Evolutionary conservation across 352 stramenopile genomes (phyloP), one percentile per base, ranked within the genome.

Genomic region (Aphanomyces stellatus): DNA sequence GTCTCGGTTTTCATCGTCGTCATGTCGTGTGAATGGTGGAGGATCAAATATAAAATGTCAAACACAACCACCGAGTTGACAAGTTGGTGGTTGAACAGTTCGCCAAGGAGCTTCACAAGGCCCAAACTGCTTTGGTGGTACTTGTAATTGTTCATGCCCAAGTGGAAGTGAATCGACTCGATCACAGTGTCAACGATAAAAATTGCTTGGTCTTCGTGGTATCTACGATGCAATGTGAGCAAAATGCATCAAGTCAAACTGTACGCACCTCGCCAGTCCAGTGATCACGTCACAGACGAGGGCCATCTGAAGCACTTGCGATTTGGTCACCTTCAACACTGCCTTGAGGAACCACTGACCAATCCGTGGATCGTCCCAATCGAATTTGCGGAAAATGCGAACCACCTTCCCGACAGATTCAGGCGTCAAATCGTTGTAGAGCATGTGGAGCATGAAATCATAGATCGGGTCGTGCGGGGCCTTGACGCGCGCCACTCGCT

Each of bases 1-100:
- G 17, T 62, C 42, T 87, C 91, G 63, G 88, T 77, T 0, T 81
- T 78, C 8, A 90, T 65, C 17, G 62, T 78, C 37, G 89, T 74
- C 60, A 99, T 85, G 55, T 97, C 90, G 65, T 99, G 96, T 35
- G 93, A 97, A 73, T 97, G 89, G 69, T 99, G 91, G 53, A 99
- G 81, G 33, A 99, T 78, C 34, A 96, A 77, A 69, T 98, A 97
- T 13, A 99, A 76, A 61, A 90, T 90, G 48, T 98, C 91, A 43
- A 99, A 85, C 48, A 98, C 75, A 2, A 98, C 80, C 37, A 93
- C 92, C 51, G 87, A 90, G 41, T 87, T 93, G 55, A 98, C 88
- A 10, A 98, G 76, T 5, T 81, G 85, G 55, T 80, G 85, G 62
- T 91, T 96, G 76, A 96, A 98, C 17, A 99, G 74, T 64, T 99